Evolutionary conservation across 2,329 filamentous ascomycete genomes (phyloP).

Genomic region (Chaetomium strumarium): DNA sequence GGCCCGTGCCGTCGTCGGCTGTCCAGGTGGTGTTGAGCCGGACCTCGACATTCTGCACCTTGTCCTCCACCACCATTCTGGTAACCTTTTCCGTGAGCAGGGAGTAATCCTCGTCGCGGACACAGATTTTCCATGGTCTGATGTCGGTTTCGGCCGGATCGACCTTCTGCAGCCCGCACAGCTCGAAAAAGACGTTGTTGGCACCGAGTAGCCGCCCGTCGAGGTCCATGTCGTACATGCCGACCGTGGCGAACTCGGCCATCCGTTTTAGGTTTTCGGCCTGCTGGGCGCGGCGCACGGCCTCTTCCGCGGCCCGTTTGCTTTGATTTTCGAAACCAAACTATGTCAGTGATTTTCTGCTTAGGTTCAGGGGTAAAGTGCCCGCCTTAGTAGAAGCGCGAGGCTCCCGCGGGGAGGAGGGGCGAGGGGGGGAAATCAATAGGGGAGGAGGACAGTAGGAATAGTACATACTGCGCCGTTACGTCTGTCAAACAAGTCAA

Average conservation of each 20-base stretch:
- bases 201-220: constrained; percentile 44
- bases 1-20: constrained; percentile 40
- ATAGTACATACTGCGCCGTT: constrained; percentile 34
- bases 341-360: neutral
- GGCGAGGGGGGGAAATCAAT: too few species aligned
- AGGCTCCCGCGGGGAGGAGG: too few species aligned
- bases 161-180: constrained; percentile 43
- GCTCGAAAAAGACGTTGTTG: constrained; percentile 49
- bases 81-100: constrained; percentile 36
- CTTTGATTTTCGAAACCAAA: neutral
- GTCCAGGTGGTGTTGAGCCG: constrained; percentile 43
- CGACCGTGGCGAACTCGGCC: constrained; percentile 49
- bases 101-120: constrained; percentile 40
- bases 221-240: constrained; percentile 50
- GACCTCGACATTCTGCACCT: constrained; percentile 42
- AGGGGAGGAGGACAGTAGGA: too few species aligned
- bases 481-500: constrained; percentile 48
- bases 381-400: too few species aligned
- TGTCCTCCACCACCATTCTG: constrained; percentile 36
- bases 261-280: constrained; percentile 49
- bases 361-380: too few species aligned
- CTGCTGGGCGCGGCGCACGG: constrained; percentile 44
- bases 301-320: constrained; percentile 44
- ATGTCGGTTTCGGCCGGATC: constrained; percentile 34
- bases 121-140: constrained; percentile 41